Conservation (phyloP, 163 green algal species). For the Scenedesmus sp. region DNA sequence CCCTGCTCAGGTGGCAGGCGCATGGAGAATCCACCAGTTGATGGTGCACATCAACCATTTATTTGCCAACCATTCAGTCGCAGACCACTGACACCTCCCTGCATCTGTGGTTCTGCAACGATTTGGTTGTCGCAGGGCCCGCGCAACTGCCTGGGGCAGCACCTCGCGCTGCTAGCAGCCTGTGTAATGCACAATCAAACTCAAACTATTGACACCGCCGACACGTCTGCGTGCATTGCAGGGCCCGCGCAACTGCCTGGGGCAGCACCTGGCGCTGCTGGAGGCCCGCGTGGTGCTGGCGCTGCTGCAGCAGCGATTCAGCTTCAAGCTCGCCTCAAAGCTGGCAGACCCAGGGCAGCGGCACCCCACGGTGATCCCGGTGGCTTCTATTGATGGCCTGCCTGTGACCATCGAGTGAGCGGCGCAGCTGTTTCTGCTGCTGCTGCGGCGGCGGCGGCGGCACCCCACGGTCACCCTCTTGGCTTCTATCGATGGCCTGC, state of each 20-base stretch:
- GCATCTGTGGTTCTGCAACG: no score
- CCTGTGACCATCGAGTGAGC: conserved; percentile 59
- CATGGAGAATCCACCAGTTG: no score
- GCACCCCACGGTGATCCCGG: conserved; percentile 77
- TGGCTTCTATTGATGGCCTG: conserved; percentile 74
- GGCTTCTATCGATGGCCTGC: background rate
- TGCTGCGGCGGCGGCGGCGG: background rate
- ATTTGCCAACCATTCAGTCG: no score
- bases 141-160: conserved; percentile 96
- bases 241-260: conserved; percentile 96
- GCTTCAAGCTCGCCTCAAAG: conserved; percentile 64
- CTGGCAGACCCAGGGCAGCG: conserved; percentile 35
- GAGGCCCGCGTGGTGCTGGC: conserved; percentile 85
- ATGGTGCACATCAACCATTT: no score
- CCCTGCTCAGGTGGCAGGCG: no score
- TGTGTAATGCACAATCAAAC: conserved; percentile 64
- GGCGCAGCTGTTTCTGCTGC: background rate
- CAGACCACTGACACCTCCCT: no score
- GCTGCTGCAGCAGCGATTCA: conserved; percentile 75
- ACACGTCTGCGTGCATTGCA: background rate
- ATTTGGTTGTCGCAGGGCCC: conserved; percentile 59
- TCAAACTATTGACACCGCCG: no score
- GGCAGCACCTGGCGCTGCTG: conserved; percentile 95
- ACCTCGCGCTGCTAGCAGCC: conserved; percentile 94
- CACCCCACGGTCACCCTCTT: background rate